Conservation (phyloP, 169 alveolate genomes). For the Amoebophrya sp. region DNA sequence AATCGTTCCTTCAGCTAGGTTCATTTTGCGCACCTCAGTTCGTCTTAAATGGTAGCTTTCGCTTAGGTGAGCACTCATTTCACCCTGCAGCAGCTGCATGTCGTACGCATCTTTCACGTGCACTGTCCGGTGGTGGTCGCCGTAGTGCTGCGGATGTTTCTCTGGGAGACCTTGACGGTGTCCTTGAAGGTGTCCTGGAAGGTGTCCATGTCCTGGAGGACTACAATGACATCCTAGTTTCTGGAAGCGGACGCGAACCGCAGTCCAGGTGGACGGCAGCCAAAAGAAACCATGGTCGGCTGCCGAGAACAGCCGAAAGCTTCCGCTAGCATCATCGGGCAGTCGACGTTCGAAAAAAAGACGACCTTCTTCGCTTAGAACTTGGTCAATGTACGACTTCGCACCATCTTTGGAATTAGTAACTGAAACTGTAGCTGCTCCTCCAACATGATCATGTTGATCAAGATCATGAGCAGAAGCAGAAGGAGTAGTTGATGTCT, state of each 20-base stretch:
- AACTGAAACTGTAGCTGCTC: no score
- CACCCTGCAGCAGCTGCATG: not conserved
- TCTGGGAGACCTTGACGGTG: no score
- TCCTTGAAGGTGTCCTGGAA: no score
- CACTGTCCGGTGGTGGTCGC: no score
- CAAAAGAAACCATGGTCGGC: not conserved
- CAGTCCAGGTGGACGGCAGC: not conserved
- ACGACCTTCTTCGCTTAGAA: not conserved
- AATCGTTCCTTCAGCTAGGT: not conserved
- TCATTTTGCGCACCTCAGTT: not conserved
- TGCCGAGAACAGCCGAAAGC: not conserved
- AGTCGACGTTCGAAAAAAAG: not conserved
- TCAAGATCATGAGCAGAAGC: no score
- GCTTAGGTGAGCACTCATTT: not conserved
- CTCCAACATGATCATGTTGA: no score
- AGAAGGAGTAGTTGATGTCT: no score
- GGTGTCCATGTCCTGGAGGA: not conserved
- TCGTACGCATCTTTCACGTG: no score
- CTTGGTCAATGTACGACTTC: not conserved
- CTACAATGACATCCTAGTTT: not conserved
- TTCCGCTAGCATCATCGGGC: not conserved
- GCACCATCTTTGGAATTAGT: no score
- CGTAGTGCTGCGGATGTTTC: no score
- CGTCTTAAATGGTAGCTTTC: not conserved
- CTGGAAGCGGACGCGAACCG: not conserved